Conservation (phyloP, 2,329 filamentous ascomycete genomes). For the Neopestalotiopsis rosae region DNA sequence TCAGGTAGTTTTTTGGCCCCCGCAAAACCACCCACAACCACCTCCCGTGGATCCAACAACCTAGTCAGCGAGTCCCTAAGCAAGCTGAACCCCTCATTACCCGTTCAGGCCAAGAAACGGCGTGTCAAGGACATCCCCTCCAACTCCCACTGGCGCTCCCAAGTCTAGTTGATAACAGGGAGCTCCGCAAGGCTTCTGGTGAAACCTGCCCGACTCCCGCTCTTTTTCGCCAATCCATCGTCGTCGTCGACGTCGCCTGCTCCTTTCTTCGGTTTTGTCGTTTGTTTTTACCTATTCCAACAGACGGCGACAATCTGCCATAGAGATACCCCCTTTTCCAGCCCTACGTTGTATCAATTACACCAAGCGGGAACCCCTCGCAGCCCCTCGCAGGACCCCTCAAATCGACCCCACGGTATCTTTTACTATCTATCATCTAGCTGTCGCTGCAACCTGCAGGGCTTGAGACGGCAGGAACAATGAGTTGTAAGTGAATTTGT, state of each 20-base stretch:
- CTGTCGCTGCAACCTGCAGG: slow-evolving; percentile 17
- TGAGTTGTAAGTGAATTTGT: slow-evolving; percentile 10
- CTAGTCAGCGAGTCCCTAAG: background rate
- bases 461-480: slow-evolving; percentile 12
- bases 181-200: slow-evolving; percentile 13
- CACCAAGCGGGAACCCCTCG: background rate
- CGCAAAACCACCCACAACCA: slow-evolving; percentile 2
- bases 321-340: background rate
- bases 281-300: background rate
- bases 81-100: slow-evolving; percentile 16
- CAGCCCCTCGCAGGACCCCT: background rate
- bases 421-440: background rate
- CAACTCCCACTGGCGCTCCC: background rate
- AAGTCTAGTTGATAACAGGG: background rate
- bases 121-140: slow-evolving; percentile 8
- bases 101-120: slow-evolving; percentile 18
- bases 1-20: slow-evolving; percentile 13
- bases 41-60: background rate
- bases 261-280: background rate
- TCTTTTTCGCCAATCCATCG: background rate
- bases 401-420: slow-evolving; percentile 10
- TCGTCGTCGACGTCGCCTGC: background rate
- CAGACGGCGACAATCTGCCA: background rate
- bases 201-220: slow-evolving; percentile 10
- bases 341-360: background rate